These are phyloP conservation scores for Priceomyces fermenticarens DNA, from an alignment of 805 yeast genomes.

Conservation along the genomic window DNA sequence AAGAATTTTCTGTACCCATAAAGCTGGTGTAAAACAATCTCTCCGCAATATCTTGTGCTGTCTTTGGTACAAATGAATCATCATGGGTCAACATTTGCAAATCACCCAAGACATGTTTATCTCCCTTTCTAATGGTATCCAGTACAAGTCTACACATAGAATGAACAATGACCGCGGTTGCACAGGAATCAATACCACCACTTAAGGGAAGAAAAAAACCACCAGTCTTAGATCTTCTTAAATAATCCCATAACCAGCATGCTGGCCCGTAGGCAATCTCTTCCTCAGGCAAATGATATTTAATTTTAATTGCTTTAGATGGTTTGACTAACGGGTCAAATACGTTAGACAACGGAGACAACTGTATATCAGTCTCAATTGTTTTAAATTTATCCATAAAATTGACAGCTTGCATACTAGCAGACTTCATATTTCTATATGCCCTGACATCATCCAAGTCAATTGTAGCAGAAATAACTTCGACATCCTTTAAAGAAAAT, in stretches of 20 bases:
- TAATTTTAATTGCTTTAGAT: slow-evolving; percentile 45
- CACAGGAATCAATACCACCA: slow-evolving; percentile 98
- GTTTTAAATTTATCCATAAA: slow-evolving; percentile 48
- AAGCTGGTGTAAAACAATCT: slow-evolving; percentile 83
- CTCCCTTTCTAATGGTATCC: slow-evolving; percentile 63
- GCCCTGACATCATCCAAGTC: slow-evolving; percentile 88
- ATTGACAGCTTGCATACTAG: slow-evolving; percentile 66
- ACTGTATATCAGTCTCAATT: slow-evolving; percentile 59
- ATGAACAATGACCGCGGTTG: slow-evolving; percentile 91
- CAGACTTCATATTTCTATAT: slow-evolving; percentile 72
- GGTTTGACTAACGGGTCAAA: slow-evolving; percentile 67
- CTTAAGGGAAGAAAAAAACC: slow-evolving; percentile 92
- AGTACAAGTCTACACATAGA: slow-evolving; percentile 91
- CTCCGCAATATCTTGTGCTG: slow-evolving; percentile 73
- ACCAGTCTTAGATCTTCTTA: slow-evolving; percentile 84
- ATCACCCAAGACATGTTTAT: slow-evolving; percentile 73
- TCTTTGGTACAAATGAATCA: slow-evolving; percentile 59
- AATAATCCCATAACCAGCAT: slow-evolving; percentile 98
- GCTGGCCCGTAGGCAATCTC: slow-evolving; percentile 99
- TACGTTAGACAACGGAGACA: slow-evolving; percentile 56
- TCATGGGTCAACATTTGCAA: slow-evolving; percentile 63
- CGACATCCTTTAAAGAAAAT: slow-evolving; percentile 86
- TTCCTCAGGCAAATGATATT: slow-evolving; percentile 83
- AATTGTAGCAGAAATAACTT: slow-evolving; percentile 92
- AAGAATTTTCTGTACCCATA: slow-evolving; percentile 96